These are phyloP conservation scores for Periconia sp. DNA, from an alignment of 2,329 filamentous ascomycete genomes.

Conservation along the genomic window DNA sequence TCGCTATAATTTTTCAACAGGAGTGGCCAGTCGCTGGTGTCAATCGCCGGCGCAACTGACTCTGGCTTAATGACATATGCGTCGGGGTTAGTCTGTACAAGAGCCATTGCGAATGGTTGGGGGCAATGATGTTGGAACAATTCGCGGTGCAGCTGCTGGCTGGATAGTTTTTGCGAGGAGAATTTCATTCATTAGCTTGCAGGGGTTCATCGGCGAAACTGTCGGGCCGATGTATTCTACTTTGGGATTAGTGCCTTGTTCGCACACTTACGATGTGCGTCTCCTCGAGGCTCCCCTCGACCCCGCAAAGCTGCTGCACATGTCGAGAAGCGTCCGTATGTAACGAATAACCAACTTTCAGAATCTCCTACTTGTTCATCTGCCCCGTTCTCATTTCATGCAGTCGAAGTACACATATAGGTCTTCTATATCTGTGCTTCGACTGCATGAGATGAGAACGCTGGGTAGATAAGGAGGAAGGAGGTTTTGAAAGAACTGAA, in stretches of 20 bases:
- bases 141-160: conserved; percentile 16
- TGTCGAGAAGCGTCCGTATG: too few relatives aligned
- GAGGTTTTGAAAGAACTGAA: too few relatives aligned
- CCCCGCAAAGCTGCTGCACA: too few relatives aligned
- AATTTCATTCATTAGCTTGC: conserved; percentile 9
- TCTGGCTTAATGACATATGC: conserved; percentile 93
- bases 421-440: too few relatives aligned
- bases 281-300: too few relatives aligned
- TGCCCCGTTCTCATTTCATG: too few relatives aligned
- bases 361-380: too few relatives aligned
- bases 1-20: conserved; percentile 96
- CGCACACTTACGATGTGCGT: too few relatives aligned
- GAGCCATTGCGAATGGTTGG: conserved; percentile 35
- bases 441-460: too few relatives aligned
- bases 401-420: too few relatives aligned
- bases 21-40: conserved; percentile 90
- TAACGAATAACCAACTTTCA: too few relatives aligned
- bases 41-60: conserved; percentile 72
- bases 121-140: conserved; percentile 26
- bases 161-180: conserved; percentile 1
- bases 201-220: neutral
- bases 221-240: neutral
- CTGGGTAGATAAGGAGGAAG: too few relatives aligned
- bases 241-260: neutral
- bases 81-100: conserved; percentile 51